Evolutionary conservation across 257 asterid species (phyloP).

Genomic region (Oldenlandia corymbosa): DNA sequence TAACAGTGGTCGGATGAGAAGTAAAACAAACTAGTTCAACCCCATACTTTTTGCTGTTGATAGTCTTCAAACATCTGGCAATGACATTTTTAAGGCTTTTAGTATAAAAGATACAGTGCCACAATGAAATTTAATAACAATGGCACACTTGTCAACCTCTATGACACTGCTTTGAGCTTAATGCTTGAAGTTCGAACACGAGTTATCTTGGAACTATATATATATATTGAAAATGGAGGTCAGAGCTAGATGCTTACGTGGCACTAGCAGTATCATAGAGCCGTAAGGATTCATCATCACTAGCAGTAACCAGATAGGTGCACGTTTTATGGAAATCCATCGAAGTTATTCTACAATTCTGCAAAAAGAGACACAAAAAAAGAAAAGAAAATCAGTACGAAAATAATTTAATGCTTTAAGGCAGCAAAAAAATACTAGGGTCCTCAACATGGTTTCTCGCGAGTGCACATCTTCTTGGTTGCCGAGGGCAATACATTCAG

Average conservation of each 20-base stretch:
- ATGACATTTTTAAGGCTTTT: background rate
- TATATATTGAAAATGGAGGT: background rate
- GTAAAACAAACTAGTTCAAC: conserved; percentile 97
- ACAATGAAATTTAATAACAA: background rate
- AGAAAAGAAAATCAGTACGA: no score
- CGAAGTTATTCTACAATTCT: conserved; percentile 96
- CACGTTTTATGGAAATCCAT: conserved; percentile 93
- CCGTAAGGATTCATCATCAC: conserved; percentile 95
- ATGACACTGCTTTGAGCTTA: background rate
- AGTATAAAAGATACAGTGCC: background rate
- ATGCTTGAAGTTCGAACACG: no score
- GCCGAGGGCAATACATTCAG: no score
- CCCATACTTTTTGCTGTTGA: conserved; percentile 92
- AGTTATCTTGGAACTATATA: background rate
- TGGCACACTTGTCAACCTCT: background rate
- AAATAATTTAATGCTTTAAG: no score
- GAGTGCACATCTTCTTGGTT: no score
- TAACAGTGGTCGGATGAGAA: conserved; percentile 91
- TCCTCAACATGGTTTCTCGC: no score
- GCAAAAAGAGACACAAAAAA: no score
- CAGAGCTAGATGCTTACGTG: conserved; percentile 49
- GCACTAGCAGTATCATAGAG: conserved; percentile 85
- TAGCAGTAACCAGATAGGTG: conserved; percentile 83
- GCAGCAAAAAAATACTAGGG: no score
- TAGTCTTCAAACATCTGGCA: conserved; percentile 86